Base-by-base conservation (phyloP, 2,329 filamentous ascomycete genomes). In the Monilinia vaccinii-corymbosi region DNA sequence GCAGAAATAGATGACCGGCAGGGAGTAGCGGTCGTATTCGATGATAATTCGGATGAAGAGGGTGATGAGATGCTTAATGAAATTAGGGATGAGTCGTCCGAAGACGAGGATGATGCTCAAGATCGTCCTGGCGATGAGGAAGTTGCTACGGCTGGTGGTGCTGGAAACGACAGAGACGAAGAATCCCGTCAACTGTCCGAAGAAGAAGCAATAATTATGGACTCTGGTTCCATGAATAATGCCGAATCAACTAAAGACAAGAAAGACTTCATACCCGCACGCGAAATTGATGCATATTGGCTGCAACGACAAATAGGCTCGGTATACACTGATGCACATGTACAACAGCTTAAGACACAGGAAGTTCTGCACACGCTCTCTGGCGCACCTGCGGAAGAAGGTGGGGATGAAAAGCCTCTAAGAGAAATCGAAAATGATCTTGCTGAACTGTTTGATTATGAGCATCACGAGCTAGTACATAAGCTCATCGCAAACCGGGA, bases 201-300 rank as follows among this genome's bases (percentile, higher is more conserved):
- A 58, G 84, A 81, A 9, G 90, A 91, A 62, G 89, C 90, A 64
- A 88, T 97, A 81, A 80, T 97, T 38, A 85, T 97, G 62, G 89
- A 96, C 70, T 85, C 86, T 45, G 85, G 80, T 10, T 72, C 80
- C 36, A 75, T 75, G 60, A 75, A 76, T 40, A 78, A 73, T 69
- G 71, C 74, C 56, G 78, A 51, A 21, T 31, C 77, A 69, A 75
- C 69, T 45, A 73, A 74, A 53, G 70, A 80, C 31, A 72, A 81
- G 49, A 81, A 83, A 61, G 82, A 85, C 52, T 77, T 82, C 31
- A 83, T 99, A 60, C 80, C 89, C 21, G 90, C 90, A 52, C 86
- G 93, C 65, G 91, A 97, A 61, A 96, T 99, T 64, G 94, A 99
- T 73, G 93, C 93, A 11, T 99, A 93, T 75, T 99, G 94, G 94